These are phyloP conservation scores for Brasilioporus rufonigricans DNA, from an alignment of 768 basidiomycete genomes.

Conservation along the genomic window DNA sequence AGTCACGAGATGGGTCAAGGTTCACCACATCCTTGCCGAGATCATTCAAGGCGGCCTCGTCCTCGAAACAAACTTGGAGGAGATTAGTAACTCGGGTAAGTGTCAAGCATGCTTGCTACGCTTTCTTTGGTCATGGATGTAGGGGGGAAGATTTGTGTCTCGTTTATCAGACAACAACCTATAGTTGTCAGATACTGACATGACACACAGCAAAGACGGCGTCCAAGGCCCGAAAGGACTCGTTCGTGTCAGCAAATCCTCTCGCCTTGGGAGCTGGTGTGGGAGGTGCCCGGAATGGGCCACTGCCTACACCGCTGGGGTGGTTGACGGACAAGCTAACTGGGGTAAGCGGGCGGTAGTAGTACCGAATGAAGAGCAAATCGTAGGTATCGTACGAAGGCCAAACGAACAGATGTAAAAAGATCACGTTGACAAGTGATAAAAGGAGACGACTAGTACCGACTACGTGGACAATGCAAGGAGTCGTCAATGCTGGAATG, in stretches of 20 bases:
- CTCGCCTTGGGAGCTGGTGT: conserved; percentile 65
- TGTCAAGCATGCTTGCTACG: not conserved
- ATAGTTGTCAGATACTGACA: conserved; percentile 11
- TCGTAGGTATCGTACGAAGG: not conserved
- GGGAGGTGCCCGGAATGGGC: conserved; percentile 58
- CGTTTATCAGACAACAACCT: conserved; percentile 1
- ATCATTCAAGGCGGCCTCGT: conserved; percentile 97
- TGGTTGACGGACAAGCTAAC: conserved; percentile 78
- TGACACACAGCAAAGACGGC: conserved; percentile 58
- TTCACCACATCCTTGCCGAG: conserved; percentile 93
- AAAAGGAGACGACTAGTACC: not conserved
- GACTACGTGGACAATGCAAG: not conserved
- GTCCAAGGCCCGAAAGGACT: conserved; percentile 70
- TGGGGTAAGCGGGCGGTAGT: conserved; percentile 53
- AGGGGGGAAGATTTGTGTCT: not conserved
- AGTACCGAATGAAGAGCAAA: not conserved
- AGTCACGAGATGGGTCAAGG: conserved; percentile 38
- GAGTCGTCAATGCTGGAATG: not conserved
- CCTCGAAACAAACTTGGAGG: conserved; percentile 90
- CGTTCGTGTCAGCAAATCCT: conserved; percentile 79
- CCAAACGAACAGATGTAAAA: not conserved
- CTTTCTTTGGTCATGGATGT: not conserved
- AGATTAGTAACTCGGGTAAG: conserved; percentile 72
- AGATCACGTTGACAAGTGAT: not conserved
- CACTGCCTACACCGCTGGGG: conserved; percentile 68